Conservation (phyloP, 768 basidiomycete species). For the Rubroboletus pulcherrimus region DNA sequence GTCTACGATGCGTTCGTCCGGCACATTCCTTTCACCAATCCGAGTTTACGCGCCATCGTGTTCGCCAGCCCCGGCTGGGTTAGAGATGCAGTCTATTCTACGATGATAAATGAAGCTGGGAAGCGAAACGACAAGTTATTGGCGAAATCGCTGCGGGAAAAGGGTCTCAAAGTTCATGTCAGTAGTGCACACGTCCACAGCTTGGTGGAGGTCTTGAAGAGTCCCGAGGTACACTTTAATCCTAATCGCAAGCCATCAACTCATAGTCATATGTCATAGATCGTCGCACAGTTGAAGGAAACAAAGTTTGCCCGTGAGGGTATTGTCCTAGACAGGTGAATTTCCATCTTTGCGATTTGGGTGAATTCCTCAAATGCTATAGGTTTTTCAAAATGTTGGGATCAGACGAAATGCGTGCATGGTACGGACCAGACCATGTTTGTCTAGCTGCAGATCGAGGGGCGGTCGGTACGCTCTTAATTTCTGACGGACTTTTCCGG, state of each 20-base stretch:
- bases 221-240: slow-evolving; percentile 69
- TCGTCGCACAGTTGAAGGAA: slow-evolving; percentile 75
- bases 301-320: slow-evolving; percentile 97
- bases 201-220: slow-evolving; percentile 88
- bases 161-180: slow-evolving; percentile 87
- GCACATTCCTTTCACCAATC: slow-evolving; percentile 81
- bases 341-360: neutral
- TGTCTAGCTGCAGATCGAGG: slow-evolving; percentile 87
- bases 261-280: slow-evolving; percentile 38
- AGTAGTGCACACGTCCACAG: slow-evolving; percentile 95
- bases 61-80: slow-evolving; percentile 98
- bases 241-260: neutral
- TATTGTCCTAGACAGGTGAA: slow-evolving; percentile 80
- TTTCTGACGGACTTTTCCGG: slow-evolving; percentile 95
- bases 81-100: slow-evolving; percentile 81
- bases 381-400: slow-evolving; percentile 99
- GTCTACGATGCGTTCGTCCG: slow-evolving; percentile 84
- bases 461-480: slow-evolving; percentile 89
- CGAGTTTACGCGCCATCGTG: slow-evolving; percentile 80
- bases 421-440: slow-evolving; percentile 98
- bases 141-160: slow-evolving; percentile 70
- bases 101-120: slow-evolving; percentile 77
- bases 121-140: slow-evolving; percentile 79
- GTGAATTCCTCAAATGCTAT: neutral
- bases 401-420: slow-evolving; percentile 90